These are phyloP conservation scores for Calonectria crousiana DNA, from an alignment of 2,329 filamentous ascomycete species.

Conservation along the genomic window DNA sequence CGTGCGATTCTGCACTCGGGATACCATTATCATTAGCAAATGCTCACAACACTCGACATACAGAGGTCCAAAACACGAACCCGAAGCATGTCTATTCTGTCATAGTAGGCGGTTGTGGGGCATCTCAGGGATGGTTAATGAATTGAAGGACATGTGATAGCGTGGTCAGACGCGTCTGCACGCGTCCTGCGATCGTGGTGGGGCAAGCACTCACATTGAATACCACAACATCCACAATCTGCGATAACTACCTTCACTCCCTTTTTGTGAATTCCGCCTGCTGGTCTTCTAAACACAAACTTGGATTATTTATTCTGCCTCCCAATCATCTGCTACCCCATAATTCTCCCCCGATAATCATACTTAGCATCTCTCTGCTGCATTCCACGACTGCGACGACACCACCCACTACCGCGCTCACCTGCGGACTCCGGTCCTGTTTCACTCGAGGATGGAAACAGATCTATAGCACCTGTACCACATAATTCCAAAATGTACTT, in stretches of 20 bases:
- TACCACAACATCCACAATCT: background rate
- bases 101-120: background rate
- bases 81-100: background rate
- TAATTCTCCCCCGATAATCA: too few relatives aligned
- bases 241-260: background rate
- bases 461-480: background rate
- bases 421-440: conserved; percentile 27
- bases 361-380: background rate
- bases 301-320: background rate
- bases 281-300: background rate
- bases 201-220: conserved; percentile 9
- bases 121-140: conserved; percentile 1
- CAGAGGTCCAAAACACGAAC: background rate
- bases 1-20: background rate
- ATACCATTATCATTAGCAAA: background rate
- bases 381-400: background rate
- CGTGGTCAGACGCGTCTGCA: conserved; percentile 23
- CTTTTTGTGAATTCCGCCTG: background rate
- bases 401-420: background rate
- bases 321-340: too few relatives aligned
- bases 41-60: background rate
- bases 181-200: conserved; percentile 17
- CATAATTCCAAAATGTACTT: conserved; percentile 14
- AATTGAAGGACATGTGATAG: conserved; percentile 29
- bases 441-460: conserved; percentile 23